Evolutionary conservation across 495 filamentous ascomycete species (phyloP).

Genomic region (Aspergillus asperescens): DNA sequence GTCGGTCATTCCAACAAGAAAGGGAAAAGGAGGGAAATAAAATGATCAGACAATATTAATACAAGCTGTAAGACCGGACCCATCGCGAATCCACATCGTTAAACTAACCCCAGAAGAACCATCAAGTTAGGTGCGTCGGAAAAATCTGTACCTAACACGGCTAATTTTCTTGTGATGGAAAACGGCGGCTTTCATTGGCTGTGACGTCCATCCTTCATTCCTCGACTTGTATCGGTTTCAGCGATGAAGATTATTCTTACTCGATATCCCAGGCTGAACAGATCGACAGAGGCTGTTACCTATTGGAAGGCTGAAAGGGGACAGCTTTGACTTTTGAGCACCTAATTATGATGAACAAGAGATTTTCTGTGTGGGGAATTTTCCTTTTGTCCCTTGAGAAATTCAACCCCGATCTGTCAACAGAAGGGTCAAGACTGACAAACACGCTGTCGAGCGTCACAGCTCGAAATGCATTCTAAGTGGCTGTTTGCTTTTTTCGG

Average conservation of each 20-base stretch:
- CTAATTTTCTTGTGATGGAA: neutral
- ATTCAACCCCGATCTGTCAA: too few species aligned
- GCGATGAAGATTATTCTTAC: too few species aligned
- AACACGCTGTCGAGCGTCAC: neutral
- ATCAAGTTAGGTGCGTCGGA: slow-evolving; percentile 25
- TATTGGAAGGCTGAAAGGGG: neutral
- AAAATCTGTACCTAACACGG: slow-evolving; percentile 14
- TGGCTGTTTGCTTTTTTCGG: neutral
- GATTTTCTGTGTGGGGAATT: slow-evolving; percentile 19
- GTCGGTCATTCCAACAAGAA: neutral
- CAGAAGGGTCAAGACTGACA: neutral
- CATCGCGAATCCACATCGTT: slow-evolving; percentile 25
- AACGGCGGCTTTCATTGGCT: neutral
- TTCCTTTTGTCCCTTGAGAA: slow-evolving; percentile 2
- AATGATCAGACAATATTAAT: neutral
- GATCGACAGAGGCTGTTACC: too few species aligned
- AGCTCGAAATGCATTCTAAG: neutral
- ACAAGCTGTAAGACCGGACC: neutral
- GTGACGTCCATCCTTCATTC: neutral
- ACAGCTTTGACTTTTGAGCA: neutral
- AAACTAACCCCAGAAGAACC: slow-evolving; percentile 25
- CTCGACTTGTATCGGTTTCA: too few species aligned
- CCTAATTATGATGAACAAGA: slow-evolving; percentile 9
- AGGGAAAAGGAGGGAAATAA: neutral
- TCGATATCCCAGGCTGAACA: too few species aligned